Base-by-base conservation (phyloP, 2,329 filamentous ascomycete genomes). In the Aurifilum marmelostoma region DNA sequence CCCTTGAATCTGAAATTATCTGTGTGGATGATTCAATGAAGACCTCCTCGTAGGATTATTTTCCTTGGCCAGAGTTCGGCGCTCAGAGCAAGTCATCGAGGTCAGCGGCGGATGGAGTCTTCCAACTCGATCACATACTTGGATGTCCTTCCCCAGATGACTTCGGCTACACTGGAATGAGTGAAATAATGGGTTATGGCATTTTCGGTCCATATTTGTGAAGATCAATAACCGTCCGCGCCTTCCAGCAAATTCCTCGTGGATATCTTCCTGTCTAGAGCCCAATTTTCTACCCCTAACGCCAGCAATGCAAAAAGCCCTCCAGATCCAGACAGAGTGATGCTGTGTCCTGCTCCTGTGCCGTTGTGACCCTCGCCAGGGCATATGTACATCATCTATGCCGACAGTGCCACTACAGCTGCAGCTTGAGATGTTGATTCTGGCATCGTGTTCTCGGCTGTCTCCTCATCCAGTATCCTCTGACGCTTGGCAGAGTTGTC, bases 221-320 rank as follows among this genome's bases (percentile, higher is more conserved):
- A 27, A 18, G 12, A 1, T 16, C 37, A 65, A 24, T 18, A 43
- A 29, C 59, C 56, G 29, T 21, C 37, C 43, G 29, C 27, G 47
- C 62, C 62, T 54, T n/a, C n/a, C 39, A 12, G 39, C 52, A 37
- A 7, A 60, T 47, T 52, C 29, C 34, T 43, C 59, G 16, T 58
- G 67, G 67, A 71, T 71, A 67, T 34, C 34, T 34, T 69, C n/a
- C 67, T 69, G 69, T 71, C 67, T 69, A 71, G 21, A 69, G 27
- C 67, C 63, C n/a, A 54, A 16, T 29, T 39, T 54, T 59, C 54
- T 29, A 43, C 29, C 63, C 63, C 63, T 27, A 63, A 69, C 63
- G 41, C 70, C 67, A 41, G 54, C 52, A 66, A 66, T 61, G 65
- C 56, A 65, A 16, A 67, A 50, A 43, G 14, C 56, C 27, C 18